Conservation (phyloP, 352 stramenopile species). For the Hyaloperonospora brassicae region DNA sequence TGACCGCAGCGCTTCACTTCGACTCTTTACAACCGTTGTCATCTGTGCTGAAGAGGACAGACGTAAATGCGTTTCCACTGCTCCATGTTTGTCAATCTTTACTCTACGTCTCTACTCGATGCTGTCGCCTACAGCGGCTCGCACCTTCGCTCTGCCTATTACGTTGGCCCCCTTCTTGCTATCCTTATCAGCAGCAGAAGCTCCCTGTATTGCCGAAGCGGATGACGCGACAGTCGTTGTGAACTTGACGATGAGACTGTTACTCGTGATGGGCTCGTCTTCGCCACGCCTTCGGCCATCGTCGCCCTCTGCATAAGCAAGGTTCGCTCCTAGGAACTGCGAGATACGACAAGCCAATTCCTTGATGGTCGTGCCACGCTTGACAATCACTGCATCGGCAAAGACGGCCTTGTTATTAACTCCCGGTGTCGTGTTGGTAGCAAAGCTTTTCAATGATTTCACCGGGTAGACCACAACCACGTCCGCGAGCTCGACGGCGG, state of each 20-base stretch:
- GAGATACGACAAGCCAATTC: conserved; percentile 62
- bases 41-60: conserved; percentile 14
- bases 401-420: conserved; percentile 58
- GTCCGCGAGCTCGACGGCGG: conserved; percentile 73
- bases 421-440: conserved; percentile 42
- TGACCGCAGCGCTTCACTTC: conserved; percentile 22
- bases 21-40: conserved; percentile 14
- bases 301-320: conserved; percentile 78
- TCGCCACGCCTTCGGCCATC: conserved; percentile 65
- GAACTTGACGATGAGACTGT: conserved; percentile 74
- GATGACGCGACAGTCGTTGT: conserved; percentile 49
- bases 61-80: conserved; percentile 21
- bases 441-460: conserved; percentile 82
- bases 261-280: conserved; percentile 53
- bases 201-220: conserved; percentile 3
- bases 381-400: conserved; percentile 66
- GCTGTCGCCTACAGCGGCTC: conserved; percentile 19
- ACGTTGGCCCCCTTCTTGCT: conserved; percentile 33
- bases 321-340: conserved; percentile 61
- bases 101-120: conserved; percentile 16
- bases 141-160: conserved; percentile 14
- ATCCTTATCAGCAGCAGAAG: conserved; percentile 20
- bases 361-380: conserved; percentile 66
- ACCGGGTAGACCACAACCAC: conserved; percentile 81
- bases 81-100: conserved; percentile 1